phyloP scores from a whole-genome alignment of 129 eudicot genomes.

The Centrapalus pauciflorus region DNA sequence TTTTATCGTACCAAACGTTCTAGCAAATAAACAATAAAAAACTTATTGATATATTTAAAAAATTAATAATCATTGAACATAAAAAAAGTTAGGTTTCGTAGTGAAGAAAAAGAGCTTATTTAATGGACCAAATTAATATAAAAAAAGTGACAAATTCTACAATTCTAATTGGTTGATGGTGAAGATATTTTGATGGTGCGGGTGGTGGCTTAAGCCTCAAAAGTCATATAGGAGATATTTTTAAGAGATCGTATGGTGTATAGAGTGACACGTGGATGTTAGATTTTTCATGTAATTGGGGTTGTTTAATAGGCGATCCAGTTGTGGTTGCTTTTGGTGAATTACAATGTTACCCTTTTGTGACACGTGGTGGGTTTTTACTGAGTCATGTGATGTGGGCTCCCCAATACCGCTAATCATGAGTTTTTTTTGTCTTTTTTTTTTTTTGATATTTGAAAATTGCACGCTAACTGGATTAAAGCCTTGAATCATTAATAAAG shows the following conservation, averaged over 20 bases:
- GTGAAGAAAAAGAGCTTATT: background rate
- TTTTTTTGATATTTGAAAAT: no score
- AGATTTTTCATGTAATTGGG: background rate
- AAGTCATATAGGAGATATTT: slow-evolving; percentile 1
- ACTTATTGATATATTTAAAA: no score
- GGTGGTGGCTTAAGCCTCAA: background rate
- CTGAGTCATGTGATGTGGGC: no score
- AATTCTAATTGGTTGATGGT: background rate
- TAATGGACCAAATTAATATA: background rate
- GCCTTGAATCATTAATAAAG: no score
- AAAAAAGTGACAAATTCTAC: background rate
- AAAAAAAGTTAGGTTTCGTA: background rate
- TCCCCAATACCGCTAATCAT: no score
- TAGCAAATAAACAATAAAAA: no score
- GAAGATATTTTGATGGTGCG: slow-evolving; percentile 10
- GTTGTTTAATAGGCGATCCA: background rate
- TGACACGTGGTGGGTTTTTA: slow-evolving; percentile 23
- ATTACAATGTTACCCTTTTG: slow-evolving; percentile 1
- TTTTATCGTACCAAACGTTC: no score
- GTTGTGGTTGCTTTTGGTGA: background rate
- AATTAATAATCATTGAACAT: background rate
- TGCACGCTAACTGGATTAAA: no score
- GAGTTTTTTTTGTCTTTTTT: no score
- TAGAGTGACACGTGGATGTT: slow-evolving; percentile 9
- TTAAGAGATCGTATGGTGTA: slow-evolving; percentile 8